phyloP scores from a whole-genome alignment of 1,284 basidiomycete genomes.

The Thelephora terrestris region DNA sequence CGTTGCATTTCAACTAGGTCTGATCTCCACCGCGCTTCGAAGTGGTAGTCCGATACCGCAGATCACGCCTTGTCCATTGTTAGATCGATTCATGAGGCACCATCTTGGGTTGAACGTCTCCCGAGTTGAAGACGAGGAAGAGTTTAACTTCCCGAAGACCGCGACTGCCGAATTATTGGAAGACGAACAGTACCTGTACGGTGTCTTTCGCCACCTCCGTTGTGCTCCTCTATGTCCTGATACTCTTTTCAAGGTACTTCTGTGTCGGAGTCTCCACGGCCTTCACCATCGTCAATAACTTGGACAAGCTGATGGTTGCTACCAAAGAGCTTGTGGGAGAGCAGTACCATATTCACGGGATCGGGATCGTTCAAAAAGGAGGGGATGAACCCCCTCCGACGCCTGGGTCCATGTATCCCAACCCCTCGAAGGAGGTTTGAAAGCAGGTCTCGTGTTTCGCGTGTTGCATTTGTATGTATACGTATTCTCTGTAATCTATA shows the following conservation, averaged over 20 bases:
- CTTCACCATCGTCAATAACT: conserved; percentile 51
- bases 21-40: conserved; percentile 65
- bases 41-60: conserved; percentile 74
- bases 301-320: conserved; percentile 68
- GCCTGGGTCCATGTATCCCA: too few species aligned
- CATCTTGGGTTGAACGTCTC: conserved; percentile 55
- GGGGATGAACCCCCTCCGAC: background rate
- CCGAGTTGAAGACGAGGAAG: conserved; percentile 54
- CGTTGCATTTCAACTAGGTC: conserved; percentile 27
- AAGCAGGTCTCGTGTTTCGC: too few species aligned
- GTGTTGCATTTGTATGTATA: too few species aligned
- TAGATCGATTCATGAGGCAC: conserved; percentile 63
- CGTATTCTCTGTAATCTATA: too few species aligned
- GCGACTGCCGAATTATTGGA: conserved; percentile 56
- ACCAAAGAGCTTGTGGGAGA: conserved; percentile 76
- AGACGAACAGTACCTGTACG: conserved; percentile 61
- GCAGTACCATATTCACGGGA: conserved; percentile 66
- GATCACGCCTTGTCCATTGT: conserved; percentile 75
- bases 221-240: conserved; percentile 1
- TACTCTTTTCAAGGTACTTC: conserved; percentile 38
- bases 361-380: conserved; percentile 28
- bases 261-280: conserved; percentile 68
- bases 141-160: conserved; percentile 54
- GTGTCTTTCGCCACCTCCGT: background rate
- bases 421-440: too few species aligned